Percentiles rank a stretch among this genome's conserved stretches.
Conservation (phyloP, 140 eudicot genomes). For the Flaveria floridana region DNA sequence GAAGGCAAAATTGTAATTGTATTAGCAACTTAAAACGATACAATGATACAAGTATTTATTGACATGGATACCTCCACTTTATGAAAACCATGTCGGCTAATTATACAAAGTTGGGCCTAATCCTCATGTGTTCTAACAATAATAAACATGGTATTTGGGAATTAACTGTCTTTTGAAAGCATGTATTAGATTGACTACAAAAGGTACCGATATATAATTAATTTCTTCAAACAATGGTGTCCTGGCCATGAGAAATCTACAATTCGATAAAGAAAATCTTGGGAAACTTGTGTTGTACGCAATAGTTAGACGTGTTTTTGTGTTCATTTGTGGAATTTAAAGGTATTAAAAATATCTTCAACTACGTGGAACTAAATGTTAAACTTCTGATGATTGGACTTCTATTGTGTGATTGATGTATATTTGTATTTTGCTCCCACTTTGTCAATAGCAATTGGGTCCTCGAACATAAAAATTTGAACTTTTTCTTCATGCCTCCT, state of each 20-base stretch:
- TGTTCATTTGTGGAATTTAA: not conserved
- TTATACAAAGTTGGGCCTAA: too few species aligned
- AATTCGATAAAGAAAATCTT: not conserved
- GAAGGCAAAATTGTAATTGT: too few species aligned
- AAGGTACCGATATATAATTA: too few species aligned
- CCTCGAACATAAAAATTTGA: not conserved
- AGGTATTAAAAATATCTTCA: not conserved
- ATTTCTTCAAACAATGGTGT: not conserved
- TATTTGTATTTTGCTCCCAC: not conserved
- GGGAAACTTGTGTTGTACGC: not conserved
- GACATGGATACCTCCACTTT: too few species aligned
- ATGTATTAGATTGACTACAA: too few species aligned
- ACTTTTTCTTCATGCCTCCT: not conserved
- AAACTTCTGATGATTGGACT: not conserved
- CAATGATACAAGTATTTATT: too few species aligned
- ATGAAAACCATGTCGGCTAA: too few species aligned
- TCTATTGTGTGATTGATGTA: not conserved
- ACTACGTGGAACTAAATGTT: not conserved
- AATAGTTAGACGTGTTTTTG: not conserved
- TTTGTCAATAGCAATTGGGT: not conserved
- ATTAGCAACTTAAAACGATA: too few species aligned
- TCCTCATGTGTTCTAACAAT: too few species aligned
- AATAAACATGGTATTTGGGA: too few species aligned
- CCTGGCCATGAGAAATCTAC: not conserved
- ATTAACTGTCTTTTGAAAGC: too few species aligned